A percentile compares a stretch with the other conserved stretches of the same genome.
These are phyloP conservation scores for Rhizopus sp. DNA, from an alignment of 371 early-diverging fungal genomes.

Conservation along the genomic window DNA sequence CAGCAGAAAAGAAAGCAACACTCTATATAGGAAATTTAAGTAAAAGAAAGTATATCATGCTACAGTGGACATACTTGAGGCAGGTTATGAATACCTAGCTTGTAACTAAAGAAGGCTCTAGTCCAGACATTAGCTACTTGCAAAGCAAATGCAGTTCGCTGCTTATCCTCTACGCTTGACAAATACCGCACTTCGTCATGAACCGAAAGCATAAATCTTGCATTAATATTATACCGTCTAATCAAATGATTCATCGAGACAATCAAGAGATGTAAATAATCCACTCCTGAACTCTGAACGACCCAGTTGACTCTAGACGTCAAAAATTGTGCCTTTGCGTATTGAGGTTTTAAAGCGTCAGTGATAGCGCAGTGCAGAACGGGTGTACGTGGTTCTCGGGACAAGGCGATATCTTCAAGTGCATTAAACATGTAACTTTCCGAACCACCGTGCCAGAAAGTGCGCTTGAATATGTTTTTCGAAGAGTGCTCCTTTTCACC, in stretches of 20 bases:
- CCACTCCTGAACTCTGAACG: constrained; percentile 99
- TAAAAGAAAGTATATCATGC: not conserved
- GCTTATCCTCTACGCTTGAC: constrained; percentile 73
- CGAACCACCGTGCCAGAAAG: constrained; percentile 91
- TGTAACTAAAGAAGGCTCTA: constrained; percentile 84
- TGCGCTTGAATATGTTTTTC: constrained; percentile 28
- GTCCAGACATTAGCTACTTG: constrained; percentile 96
- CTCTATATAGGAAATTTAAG: constrained; percentile 51
- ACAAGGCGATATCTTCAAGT: constrained; percentile 83
- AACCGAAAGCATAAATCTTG: constrained; percentile 91
- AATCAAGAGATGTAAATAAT: constrained; percentile 94
- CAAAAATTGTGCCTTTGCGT: constrained; percentile 71
- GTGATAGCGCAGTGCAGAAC: constrained; percentile 88
- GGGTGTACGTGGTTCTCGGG: constrained; percentile 83
- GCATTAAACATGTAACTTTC: constrained; percentile 96
- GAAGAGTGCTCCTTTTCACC: constrained; percentile 63
- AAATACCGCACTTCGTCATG: constrained; percentile 97
- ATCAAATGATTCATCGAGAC: constrained; percentile 89
- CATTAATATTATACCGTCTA: constrained; percentile 73
- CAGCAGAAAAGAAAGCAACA: constrained; percentile 94
- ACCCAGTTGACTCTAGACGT: constrained; percentile 97
- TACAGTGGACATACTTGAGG: constrained; percentile 65
- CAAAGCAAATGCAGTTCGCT: constrained; percentile 83
- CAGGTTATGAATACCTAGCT: constrained; percentile 84
- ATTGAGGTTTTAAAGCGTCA: constrained; percentile 73